Base-by-base conservation (phyloP, 2,329 filamentous ascomycete genomes). In the Daldinia eschscholtzii region DNA sequence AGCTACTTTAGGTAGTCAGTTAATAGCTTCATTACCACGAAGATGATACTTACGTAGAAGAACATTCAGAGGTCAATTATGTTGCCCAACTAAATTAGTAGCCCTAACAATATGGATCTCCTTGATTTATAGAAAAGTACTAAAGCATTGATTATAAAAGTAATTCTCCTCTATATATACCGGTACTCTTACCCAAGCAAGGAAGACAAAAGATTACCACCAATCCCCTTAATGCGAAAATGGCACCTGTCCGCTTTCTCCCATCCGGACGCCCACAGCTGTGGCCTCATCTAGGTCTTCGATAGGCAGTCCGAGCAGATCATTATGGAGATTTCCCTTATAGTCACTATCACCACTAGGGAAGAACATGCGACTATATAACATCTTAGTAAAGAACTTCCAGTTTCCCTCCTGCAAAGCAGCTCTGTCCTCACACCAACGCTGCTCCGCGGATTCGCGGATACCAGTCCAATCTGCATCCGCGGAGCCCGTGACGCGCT, bases 401-500 rank as follows among this genome's bases (percentile, higher is more conserved):
- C 66, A 73, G 18, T 83, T 81, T 20, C 81, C 84, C n/a, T 68
- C 56, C 70, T 83, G 75, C 18, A 90, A 52, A 13, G 76, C 74
- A 41, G 80, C 80, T 55, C 81, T 64, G 0, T 83, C 88, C 1
- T 84, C 80, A 55, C 79, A 75, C 67, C 83, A 86, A 18, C 88
- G 82, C 76, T 86, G 78, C 52, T 80, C 71, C 0, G 80, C 76
- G 0, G 76, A 68, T 76, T 88, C 83, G 3, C 81, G 76, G 0
- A 73, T 80, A 61, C 92, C 83, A 0, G 74, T 82, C 90, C 89
- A 92, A 70, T 91, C 88, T 0, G 75, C 77, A 33, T 89, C 86
- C 0, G 78, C 84, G 0, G 85, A 87, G 0, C 83, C 83, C 0
- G 85, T 85, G 1, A 89, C 88, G 0, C 85, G 84, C 72, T 88